These are phyloP conservation scores for Tetrahymena thermophila DNA, from an alignment of 73 alveolate species.

Conservation along the genomic window DNA sequence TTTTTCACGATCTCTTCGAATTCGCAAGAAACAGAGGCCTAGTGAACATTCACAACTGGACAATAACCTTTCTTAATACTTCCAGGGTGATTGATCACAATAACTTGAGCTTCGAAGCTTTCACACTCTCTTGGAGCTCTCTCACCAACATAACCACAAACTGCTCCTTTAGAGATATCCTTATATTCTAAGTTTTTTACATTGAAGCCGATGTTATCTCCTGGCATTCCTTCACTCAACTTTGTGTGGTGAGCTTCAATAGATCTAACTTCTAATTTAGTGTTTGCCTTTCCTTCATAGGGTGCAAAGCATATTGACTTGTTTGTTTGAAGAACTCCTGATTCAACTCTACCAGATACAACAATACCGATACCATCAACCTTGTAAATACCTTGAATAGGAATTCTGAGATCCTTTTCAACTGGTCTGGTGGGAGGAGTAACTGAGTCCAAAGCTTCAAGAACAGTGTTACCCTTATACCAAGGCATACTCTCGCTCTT, in stretches of 20 bases:
- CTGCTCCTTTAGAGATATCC: constrained; percentile 67
- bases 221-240: constrained; percentile 67
- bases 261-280: constrained; percentile 54
- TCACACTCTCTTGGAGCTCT: constrained; percentile 67
- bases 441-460: constrained; percentile 55
- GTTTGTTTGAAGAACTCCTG: constrained; percentile 65
- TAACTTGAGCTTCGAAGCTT: constrained; percentile 54
- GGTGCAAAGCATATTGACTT: constrained; percentile 64
- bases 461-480: constrained; percentile 65
- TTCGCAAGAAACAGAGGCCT: constrained; percentile 46
- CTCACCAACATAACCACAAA: constrained; percentile 50
- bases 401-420: constrained; percentile 65
- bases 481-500: constrained; percentile 62
- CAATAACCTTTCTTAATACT: constrained; percentile 47
- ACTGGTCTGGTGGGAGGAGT: constrained; percentile 64
- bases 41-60: constrained; percentile 45
- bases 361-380: constrained; percentile 75
- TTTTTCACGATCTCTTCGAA: constrained; percentile 33
- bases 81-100: constrained; percentile 51
- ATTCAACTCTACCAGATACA: constrained; percentile 72
- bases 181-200: constrained; percentile 55
- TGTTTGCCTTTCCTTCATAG: constrained; percentile 1
- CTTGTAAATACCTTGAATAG: constrained; percentile 71
- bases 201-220: constrained; percentile 70
- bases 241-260: constrained; percentile 62